These are phyloP conservation scores for Nigrospora sphaerica DNA, from an alignment of 2,329 filamentous ascomycete species.

Conservation along the genomic window DNA sequence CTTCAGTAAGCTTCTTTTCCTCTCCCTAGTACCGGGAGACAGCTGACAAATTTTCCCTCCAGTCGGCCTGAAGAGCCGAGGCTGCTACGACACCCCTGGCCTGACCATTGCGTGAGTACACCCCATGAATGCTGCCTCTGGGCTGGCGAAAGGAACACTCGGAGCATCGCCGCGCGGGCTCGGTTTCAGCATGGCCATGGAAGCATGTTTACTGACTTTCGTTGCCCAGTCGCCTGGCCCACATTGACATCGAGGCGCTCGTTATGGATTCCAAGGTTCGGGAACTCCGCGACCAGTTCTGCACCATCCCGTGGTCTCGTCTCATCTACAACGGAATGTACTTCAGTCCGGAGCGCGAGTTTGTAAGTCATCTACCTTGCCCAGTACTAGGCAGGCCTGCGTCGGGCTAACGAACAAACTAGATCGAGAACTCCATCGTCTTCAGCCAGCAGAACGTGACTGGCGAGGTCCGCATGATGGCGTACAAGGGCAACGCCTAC, in stretches of 20 bases:
- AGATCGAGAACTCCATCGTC: conserved; percentile 47
- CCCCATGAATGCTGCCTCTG: neutral
- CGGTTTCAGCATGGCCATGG: no score
- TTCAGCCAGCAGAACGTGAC: conserved; percentile 47
- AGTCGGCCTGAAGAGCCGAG: conserved; percentile 17
- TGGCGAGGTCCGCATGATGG: conserved; percentile 28
- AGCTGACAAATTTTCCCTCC: neutral
- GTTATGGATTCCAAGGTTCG: conserved; percentile 53
- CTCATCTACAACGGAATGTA: conserved; percentile 37
- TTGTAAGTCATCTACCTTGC: conserved; percentile 12
- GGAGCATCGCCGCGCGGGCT: no score
- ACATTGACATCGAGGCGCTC: conserved; percentile 45
- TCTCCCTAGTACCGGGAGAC: neutral
- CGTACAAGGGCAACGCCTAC: conserved; percentile 35
- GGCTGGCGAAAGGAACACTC: no score
- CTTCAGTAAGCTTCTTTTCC: conserved; percentile 26
- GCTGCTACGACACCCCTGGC: conserved; percentile 52
- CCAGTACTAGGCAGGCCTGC: no score
- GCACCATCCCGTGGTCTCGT: conserved; percentile 43
- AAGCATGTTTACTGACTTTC: no score
- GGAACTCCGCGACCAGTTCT: conserved; percentile 51
- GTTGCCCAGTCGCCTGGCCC: no score
- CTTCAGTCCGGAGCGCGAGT: conserved; percentile 48
- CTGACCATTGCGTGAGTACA: conserved; percentile 2
- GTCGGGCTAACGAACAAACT: conserved; percentile 32